Evolutionary conservation across 352 stramenopile species (phyloP).

Genomic region (Pythium aristosporum): DNA sequence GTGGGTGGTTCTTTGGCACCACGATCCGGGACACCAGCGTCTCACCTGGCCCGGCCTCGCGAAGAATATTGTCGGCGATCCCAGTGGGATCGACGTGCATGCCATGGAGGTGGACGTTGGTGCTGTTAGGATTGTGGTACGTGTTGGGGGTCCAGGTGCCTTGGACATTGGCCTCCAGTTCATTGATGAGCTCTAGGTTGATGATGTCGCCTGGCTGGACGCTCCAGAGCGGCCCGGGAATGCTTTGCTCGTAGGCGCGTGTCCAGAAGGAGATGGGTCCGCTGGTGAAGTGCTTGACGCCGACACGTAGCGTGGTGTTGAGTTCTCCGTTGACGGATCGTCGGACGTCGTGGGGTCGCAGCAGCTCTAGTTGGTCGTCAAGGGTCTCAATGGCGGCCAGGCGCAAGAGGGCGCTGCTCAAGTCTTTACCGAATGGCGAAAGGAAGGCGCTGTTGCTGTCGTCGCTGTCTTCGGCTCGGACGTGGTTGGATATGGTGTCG

Average conservation of each 20-base stretch:
- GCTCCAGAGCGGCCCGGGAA: constrained; percentile 60
- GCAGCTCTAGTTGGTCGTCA: constrained; percentile 35
- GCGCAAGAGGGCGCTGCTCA: background rate
- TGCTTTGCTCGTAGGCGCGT: constrained; percentile 54
- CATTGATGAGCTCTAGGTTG: constrained; percentile 59
- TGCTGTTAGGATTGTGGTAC: too few species aligned
- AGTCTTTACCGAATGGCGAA: background rate
- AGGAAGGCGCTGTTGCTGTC: constrained; percentile 7
- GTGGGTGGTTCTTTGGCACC: constrained; percentile 62
- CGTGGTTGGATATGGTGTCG: constrained; percentile 6
- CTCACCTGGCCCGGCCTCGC: constrained; percentile 50
- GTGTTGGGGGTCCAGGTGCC: constrained; percentile 53
- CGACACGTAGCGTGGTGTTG: constrained; percentile 54
- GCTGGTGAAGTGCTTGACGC: constrained; percentile 39
- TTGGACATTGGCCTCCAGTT: constrained; percentile 38
- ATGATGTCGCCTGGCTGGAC: constrained; percentile 64
- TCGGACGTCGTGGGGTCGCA: constrained; percentile 40
- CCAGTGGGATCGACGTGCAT: constrained; percentile 83
- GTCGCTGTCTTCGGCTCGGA: constrained; percentile 6
- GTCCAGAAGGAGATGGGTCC: constrained; percentile 74
- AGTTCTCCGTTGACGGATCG: constrained; percentile 52
- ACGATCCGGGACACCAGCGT: constrained; percentile 48
- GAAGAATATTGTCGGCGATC: constrained; percentile 78
- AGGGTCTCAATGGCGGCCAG: constrained; percentile 18
- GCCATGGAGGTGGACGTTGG: constrained; percentile 79